Evolutionary conservation across 2,329 filamentous ascomycete genomes (phyloP).

Genomic region (Trichoderma sp.): DNA sequence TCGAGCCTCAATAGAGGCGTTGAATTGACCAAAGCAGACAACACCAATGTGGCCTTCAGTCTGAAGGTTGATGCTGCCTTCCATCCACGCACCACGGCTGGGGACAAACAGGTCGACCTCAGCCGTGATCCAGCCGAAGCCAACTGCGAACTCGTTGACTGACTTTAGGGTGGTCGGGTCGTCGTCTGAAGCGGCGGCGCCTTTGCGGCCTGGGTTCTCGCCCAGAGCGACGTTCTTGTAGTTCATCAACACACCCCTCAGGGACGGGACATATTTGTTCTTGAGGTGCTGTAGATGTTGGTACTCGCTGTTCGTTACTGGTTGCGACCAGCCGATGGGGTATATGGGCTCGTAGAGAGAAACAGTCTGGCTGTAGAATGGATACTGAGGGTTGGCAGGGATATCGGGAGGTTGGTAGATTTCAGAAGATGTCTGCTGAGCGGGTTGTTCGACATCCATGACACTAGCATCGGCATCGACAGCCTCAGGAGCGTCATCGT

Average conservation of each 20-base stretch:
- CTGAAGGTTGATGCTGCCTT: constrained; percentile 81
- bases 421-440: constrained; percentile 31
- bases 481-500: constrained; percentile 15
- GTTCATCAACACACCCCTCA: constrained; percentile 71
- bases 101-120: constrained; percentile 85
- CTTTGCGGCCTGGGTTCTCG: constrained; percentile 52
- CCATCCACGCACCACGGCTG: constrained; percentile 67
- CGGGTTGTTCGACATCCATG: constrained; percentile 40
- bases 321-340: constrained; percentile 66
- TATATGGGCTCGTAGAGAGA: constrained; percentile 78
- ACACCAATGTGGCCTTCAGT: constrained; percentile 87
- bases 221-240: constrained; percentile 69
- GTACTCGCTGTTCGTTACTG: constrained; percentile 67
- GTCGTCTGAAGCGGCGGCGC: constrained; percentile 48
- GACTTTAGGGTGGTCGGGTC: constrained; percentile 49
- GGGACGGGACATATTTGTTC: constrained; percentile 71
- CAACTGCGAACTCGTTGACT: constrained; percentile 79
- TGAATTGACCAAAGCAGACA: constrained; percentile 88
- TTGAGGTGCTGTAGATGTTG: constrained; percentile 74
- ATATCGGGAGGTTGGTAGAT: constrained; percentile 41
- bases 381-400: constrained; percentile 51
- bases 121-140: constrained; percentile 84
- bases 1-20: constrained; percentile 76
- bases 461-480: constrained; percentile 23
- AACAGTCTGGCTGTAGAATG: constrained; percentile 75